Conservation (phyloP, 768 basidiomycete genomes). For the Termitomyces sp. region DNA sequence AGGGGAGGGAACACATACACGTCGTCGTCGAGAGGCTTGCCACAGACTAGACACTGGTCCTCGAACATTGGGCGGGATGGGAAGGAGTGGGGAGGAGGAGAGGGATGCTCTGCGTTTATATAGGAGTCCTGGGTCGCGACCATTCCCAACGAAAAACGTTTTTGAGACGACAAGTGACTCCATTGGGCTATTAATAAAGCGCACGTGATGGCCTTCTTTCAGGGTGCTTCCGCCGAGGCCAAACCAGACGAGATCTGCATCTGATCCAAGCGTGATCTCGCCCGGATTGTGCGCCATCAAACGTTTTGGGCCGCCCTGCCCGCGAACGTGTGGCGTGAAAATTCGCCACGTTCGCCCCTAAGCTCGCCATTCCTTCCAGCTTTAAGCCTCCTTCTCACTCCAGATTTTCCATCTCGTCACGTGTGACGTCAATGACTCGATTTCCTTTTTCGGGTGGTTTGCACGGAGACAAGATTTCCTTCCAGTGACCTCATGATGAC, state of each 20-base stretch:
- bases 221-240: conserved; percentile 14
- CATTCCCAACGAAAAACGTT: conserved; percentile 30
- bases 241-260: conserved; percentile 10
- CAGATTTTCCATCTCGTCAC: conserved; percentile 1
- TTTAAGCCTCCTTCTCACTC: background rate
- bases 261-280: conserved; percentile 5
- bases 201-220: conserved; percentile 15
- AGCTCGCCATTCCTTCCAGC: background rate
- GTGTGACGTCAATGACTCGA: conserved; percentile 8
- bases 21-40: conserved; percentile 57
- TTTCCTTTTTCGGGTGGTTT: background rate
- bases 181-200: conserved; percentile 18
- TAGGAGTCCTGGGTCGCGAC: conserved; percentile 30
- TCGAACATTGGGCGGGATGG: conserved; percentile 53
- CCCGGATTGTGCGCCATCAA: conserved; percentile 20
- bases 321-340: conserved; percentile 24
- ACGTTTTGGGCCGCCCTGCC: conserved; percentile 22
- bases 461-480: background rate
- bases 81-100: conserved; percentile 7
- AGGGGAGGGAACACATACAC: conserved; percentile 38
- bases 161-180: conserved; percentile 29
- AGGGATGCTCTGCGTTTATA: conserved; percentile 22
- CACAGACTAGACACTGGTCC: conserved; percentile 73
- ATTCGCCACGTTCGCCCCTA: conserved; percentile 14
- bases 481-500: background rate